Conservation (phyloP, 75 land plant genomes). For the Azolla pinnata region DNA sequence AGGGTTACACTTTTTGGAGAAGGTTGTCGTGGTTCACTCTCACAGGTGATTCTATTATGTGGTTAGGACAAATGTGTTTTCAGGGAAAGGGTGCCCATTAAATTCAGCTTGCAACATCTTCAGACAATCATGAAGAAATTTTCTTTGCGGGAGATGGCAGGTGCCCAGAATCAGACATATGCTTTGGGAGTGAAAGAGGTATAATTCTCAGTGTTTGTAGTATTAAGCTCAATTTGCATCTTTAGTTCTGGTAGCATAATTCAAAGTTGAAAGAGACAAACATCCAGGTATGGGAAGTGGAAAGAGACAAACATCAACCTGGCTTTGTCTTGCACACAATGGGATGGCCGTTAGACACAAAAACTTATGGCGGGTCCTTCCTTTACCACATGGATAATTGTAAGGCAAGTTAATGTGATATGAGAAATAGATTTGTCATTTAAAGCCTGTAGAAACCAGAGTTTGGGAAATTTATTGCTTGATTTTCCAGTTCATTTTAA, state of each 20-base stretch:
- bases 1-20: conserved; percentile 76
- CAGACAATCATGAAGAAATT: conserved; percentile 65
- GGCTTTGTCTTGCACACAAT: conserved; percentile 84
- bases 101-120: too few relatives aligned
- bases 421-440: too few relatives aligned
- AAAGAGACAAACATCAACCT: conserved; percentile 59
- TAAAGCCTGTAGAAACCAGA: too few relatives aligned
- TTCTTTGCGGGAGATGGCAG: conserved; percentile 58
- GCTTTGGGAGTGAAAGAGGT: conserved; percentile 98
- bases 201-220: too few relatives aligned
- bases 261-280: too few relatives aligned
- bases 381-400: conserved; percentile 88
- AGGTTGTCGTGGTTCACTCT: conserved; percentile 92
- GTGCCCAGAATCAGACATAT: conserved; percentile 88
- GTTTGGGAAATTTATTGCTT: too few relatives aligned
- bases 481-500: too few relatives aligned
- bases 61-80: background rate
- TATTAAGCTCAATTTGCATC: too few relatives aligned
- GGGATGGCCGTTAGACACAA: conserved; percentile 86
- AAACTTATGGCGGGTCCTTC: conserved; percentile 92
- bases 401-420: conserved; percentile 65
- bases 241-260: background rate
- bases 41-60: conserved; percentile 45
- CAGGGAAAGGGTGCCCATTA: too few relatives aligned
- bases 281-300: conserved; percentile 92